Evolutionary conservation across 2,329 filamentous ascomycete genomes (phyloP), one percentile per base, ranked within the genome.

Genomic region (Peltaster fructicola): DNA sequence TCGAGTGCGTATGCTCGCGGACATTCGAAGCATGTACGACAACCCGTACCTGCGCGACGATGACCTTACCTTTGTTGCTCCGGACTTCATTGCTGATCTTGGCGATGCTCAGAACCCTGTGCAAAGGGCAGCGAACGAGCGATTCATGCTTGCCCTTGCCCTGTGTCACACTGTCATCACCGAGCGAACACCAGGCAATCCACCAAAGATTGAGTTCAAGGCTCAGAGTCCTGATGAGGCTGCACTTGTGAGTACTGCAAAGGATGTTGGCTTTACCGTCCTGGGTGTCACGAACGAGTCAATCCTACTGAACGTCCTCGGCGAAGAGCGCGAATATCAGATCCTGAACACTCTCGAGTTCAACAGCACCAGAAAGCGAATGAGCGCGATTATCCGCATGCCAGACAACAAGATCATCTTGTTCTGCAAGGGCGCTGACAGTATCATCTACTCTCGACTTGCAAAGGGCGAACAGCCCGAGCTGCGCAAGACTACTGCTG

Each of bases 91-190:
- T 12, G 63, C 72, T 5, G 85, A 98, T 47, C 54, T 98, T 25
- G 63, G 66, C 22, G 85, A 85, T 7, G 67, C 73, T 32, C 74
- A 77, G 21, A 81, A 81, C 3, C 54, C 62, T 8, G 73, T 75
- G 34, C 88, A 98, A 47, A 69, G 73, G 45, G 55, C 61, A 15
- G 79, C 81, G 3, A 85, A 78, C 34, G 70, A 84, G 38, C 71
- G 77, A 35, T 98, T 98, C 47, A 95, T 98, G 85, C 63, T 95
- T 26, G 80, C 78, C 6, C 62, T 98, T 30, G 82, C 88, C 10
- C 66, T 98, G n/a, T 98, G 88, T 43, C 88, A 98, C 48, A 91
- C 82, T 0, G 88, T 98, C 32, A 85, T 98, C 33, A 77, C 85
- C 1, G 88, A 98, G 48, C 73, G 73, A 35, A 71, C 73, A 1